A percentile compares a stretch with the other conserved stretches of the same genome.
These are phyloP conservation scores for Quercus parvula DNA, from an alignment of 306 rosid species.

Conservation along the genomic window DNA sequence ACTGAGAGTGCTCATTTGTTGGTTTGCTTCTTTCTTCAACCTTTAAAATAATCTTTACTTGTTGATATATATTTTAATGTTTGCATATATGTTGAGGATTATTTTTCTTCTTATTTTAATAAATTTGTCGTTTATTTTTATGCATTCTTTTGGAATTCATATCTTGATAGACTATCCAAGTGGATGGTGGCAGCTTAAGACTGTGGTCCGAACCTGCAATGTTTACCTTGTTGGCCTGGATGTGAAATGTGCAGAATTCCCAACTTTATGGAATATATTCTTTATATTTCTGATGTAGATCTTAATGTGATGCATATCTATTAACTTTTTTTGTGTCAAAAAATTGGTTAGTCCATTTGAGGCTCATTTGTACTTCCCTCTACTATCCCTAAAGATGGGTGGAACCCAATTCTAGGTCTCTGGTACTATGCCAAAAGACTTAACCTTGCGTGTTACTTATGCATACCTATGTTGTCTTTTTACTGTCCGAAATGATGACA, in stretches of 20 bases:
- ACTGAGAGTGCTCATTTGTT: slow-evolving; percentile 77
- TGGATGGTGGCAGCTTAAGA: background rate
- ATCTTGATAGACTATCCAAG: background rate
- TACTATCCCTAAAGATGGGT: background rate
- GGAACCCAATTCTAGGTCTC: background rate
- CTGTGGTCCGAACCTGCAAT: background rate
- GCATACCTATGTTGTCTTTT: too few species aligned
- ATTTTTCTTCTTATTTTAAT: background rate
- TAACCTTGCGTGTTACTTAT: background rate
- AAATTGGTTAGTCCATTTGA: background rate
- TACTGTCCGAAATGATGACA: too few species aligned
- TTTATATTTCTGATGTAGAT: background rate
- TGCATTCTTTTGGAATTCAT: background rate
- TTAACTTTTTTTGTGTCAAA: background rate
- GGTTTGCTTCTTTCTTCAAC: slow-evolving; percentile 59
- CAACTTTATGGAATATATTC: background rate
- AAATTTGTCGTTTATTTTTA: background rate
- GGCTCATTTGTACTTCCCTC: background rate
- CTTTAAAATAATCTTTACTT: slow-evolving; percentile 29
- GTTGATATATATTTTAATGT: slow-evolving; percentile 1
- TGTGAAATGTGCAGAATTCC: background rate
- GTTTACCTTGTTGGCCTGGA: background rate
- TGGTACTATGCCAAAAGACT: background rate
- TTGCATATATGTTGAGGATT: slow-evolving; percentile 3
- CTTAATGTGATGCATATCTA: background rate